phyloP scores from a whole-genome alignment of 2,329 filamentous ascomycete species.

The Aspergillus fructus region DNA sequence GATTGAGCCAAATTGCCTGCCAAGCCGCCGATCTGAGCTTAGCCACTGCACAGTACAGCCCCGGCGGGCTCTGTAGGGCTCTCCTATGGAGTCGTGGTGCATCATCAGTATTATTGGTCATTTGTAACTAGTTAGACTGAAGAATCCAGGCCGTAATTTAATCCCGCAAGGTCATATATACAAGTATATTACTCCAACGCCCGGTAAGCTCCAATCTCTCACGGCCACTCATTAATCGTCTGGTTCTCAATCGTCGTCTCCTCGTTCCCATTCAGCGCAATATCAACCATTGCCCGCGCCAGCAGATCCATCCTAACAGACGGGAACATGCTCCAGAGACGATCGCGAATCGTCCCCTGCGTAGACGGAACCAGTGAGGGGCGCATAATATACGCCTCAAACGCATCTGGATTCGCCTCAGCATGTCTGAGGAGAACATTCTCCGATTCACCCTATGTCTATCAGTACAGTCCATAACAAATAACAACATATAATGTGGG shows the following conservation, averaged over 20 bases:
- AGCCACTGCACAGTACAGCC: too few relatives aligned
- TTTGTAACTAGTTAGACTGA: too few relatives aligned
- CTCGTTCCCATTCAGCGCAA: conserved; percentile 15
- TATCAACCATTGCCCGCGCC: conserved; percentile 15
- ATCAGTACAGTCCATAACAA: background rate
- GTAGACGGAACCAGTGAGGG: conserved; percentile 17
- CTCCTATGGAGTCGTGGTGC: too few relatives aligned
- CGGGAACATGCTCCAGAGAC: conserved; percentile 12
- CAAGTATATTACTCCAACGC: too few relatives aligned
- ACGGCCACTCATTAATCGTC: background rate
- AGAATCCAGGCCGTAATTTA: too few relatives aligned
- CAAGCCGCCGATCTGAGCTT: too few relatives aligned
- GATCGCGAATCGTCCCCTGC: conserved; percentile 8
- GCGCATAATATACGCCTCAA: conserved; percentile 21
- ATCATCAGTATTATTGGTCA: too few relatives aligned
- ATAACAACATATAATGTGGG: background rate
- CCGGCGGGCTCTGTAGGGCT: too few relatives aligned
- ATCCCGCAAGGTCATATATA: too few relatives aligned
- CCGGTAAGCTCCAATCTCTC: too few relatives aligned
- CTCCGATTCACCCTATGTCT: conserved; percentile 19
- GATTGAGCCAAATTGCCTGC: too few relatives aligned
- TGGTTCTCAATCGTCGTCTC: conserved; percentile 17
- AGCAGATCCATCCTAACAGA: conserved; percentile 18
- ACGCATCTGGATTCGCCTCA: conserved; percentile 10
- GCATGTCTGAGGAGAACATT: conserved; percentile 15